Evolutionary conservation across 2,329 filamentous ascomycete genomes (phyloP).

Genomic region (Lizonia empirigonia): DNA sequence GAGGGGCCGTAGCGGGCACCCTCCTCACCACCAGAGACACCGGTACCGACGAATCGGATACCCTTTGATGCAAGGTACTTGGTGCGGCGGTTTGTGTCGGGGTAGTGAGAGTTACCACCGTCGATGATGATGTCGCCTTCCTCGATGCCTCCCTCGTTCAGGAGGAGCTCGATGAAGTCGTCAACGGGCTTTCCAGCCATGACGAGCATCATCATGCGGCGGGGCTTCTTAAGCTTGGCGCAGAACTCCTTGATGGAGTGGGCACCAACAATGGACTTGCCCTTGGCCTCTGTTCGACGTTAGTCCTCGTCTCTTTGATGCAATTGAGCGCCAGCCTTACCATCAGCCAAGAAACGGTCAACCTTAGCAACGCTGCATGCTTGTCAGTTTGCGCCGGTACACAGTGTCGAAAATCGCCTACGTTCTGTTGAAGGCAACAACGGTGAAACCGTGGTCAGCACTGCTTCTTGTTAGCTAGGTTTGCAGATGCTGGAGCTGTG

Average conservation of each 20-base stretch:
- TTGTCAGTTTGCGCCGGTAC: slow-evolving; percentile 26
- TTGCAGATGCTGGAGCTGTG: slow-evolving; percentile 23
- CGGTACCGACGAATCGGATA: slow-evolving; percentile 92
- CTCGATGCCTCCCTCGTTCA: slow-evolving; percentile 57
- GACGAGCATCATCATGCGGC: slow-evolving; percentile 97
- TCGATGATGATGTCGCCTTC: slow-evolving; percentile 97
- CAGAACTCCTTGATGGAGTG: slow-evolving; percentile 94
- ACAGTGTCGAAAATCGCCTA: slow-evolving; percentile 16
- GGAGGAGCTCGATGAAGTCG: slow-evolving; percentile 95
- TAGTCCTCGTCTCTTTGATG: slow-evolving; percentile 18
- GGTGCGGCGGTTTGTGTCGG: slow-evolving; percentile 96
- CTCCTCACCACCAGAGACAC: slow-evolving; percentile 99
- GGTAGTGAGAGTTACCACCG: slow-evolving; percentile 98
- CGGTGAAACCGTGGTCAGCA: slow-evolving; percentile 77
- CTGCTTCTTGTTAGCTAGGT: slow-evolving; percentile 38
- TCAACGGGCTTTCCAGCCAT: slow-evolving; percentile 98
- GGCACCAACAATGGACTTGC: slow-evolving; percentile 94
- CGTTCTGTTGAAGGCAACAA: slow-evolving; percentile 98
- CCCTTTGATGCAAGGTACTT: slow-evolving; percentile 85
- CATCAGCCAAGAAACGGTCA: slow-evolving; percentile 86
- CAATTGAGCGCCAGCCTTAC: slow-evolving; percentile 23
- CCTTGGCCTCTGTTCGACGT: slow-evolving; percentile 56
- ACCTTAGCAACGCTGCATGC: slow-evolving; percentile 78
- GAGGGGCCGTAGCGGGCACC: slow-evolving; percentile 97
- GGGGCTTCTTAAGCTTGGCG: slow-evolving; percentile 94